Evolutionary conservation across 2,329 filamentous ascomycete genomes (phyloP).

Genomic region (Epichloe bromicola): DNA sequence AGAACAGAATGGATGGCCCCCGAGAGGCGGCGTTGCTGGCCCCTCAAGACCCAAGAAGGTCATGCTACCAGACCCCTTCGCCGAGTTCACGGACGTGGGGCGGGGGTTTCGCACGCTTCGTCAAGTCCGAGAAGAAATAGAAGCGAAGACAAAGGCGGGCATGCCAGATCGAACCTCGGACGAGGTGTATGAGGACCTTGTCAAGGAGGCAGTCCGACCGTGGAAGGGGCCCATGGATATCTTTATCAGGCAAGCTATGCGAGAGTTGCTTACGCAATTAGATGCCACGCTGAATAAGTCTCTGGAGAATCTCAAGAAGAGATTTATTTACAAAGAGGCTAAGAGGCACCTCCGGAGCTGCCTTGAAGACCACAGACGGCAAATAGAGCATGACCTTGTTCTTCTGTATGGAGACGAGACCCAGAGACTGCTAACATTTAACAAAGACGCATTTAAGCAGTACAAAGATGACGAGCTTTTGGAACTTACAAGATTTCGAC

Average conservation of each 20-base stretch:
- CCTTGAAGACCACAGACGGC: slow-evolving; percentile 25
- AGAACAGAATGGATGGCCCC: slow-evolving; percentile 18
- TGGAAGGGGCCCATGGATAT: slow-evolving; percentile 42
- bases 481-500: slow-evolving; percentile 33
- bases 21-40: background rate
- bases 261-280: slow-evolving; percentile 34
- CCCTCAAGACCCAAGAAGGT: slow-evolving; percentile 7
- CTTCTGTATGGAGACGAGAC: slow-evolving; percentile 40
- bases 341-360: slow-evolving; percentile 30
- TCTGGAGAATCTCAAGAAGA: slow-evolving; percentile 32
- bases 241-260: slow-evolving; percentile 35
- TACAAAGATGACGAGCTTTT: slow-evolving; percentile 34
- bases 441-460: slow-evolving; percentile 32
- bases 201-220: slow-evolving; percentile 39
- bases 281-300: slow-evolving; percentile 32
- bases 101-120: slow-evolving; percentile 32
- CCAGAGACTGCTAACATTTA: slow-evolving; percentile 44
- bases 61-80: slow-evolving; percentile 24
- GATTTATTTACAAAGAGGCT: slow-evolving; percentile 37
- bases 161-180: slow-evolving; percentile 46
- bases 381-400: slow-evolving; percentile 24
- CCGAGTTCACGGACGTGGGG: slow-evolving; percentile 24
- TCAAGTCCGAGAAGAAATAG: slow-evolving; percentile 42
- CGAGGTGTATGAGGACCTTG: slow-evolving; percentile 46
- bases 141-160: slow-evolving; percentile 39